Evolutionary conservation across 2,329 filamentous ascomycete genomes (phyloP).

Genomic region (Diaporthe batatas): DNA sequence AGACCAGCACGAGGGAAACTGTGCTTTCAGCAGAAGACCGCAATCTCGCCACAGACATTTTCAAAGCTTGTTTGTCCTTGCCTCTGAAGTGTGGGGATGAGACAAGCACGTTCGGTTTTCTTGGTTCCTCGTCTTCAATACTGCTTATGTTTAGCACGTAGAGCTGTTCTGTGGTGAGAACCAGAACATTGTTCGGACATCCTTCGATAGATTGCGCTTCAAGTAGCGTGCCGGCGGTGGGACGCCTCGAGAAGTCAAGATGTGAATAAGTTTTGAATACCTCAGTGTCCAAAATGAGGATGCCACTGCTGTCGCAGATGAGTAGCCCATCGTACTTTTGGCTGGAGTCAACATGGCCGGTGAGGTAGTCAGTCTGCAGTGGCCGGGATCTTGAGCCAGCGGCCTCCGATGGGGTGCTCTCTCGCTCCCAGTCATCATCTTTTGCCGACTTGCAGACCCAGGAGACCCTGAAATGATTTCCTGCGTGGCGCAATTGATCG

Average conservation of each 20-base stretch:
- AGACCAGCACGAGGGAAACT: constrained; percentile 51
- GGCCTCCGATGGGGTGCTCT: constrained; percentile 35
- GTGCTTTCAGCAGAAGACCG: constrained; percentile 25
- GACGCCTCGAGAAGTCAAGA: constrained; percentile 46
- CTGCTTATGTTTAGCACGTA: constrained; percentile 60
- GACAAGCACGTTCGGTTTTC: constrained; percentile 50
- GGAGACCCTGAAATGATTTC: constrained; percentile 58
- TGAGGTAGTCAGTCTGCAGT: constrained; percentile 24
- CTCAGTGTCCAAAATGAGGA: constrained; percentile 38
- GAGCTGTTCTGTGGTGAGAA: constrained; percentile 69
- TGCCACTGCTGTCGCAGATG: constrained; percentile 34
- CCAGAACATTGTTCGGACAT: constrained; percentile 64
- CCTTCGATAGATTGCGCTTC: constrained; percentile 65
- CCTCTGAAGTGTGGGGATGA: constrained; percentile 61
- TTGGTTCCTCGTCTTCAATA: constrained; percentile 30
- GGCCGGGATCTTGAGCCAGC: not conserved
- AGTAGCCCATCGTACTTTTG: constrained; percentile 37
- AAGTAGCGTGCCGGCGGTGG: constrained; percentile 62
- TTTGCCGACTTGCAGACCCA: constrained; percentile 47
- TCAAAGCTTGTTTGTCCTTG: constrained; percentile 54
- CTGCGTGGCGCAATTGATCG: constrained; percentile 46
- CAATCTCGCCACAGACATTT: constrained; percentile 51
- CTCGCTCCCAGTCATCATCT: constrained; percentile 46
- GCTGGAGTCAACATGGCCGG: not conserved
- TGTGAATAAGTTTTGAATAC: constrained; percentile 30